A percentile compares a stretch with the other conserved stretches of the same genome.
phyloP scores from a whole-genome alignment of 768 basidiomycete genomes.

The Lactifluus rugatus region DNA sequence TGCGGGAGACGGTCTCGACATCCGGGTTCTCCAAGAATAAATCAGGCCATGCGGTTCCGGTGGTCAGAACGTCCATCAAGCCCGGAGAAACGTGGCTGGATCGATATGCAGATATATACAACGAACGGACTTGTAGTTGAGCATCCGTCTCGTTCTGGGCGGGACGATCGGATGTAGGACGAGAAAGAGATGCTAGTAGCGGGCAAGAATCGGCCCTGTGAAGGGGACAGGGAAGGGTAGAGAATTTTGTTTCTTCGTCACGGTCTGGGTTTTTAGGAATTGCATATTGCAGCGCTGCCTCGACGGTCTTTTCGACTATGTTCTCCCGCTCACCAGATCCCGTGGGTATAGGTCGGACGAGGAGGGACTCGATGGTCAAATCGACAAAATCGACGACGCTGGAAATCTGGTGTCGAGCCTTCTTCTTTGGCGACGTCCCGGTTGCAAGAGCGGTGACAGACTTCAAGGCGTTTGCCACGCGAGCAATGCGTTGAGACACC shows the following conservation, averaged over 20 bases:
- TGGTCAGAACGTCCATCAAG: conserved; percentile 48
- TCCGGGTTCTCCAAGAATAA: conserved; percentile 77
- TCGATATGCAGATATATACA: conserved; percentile 58
- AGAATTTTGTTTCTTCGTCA: conserved; percentile 39
- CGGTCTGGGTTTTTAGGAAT: conserved; percentile 49
- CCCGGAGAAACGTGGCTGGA: conserved; percentile 46
- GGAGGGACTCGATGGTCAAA: conserved; percentile 49
- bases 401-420: conserved; percentile 46
- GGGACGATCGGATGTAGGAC: conserved; percentile 22
- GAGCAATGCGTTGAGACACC: conserved; percentile 54
- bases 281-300: conserved; percentile 69
- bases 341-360: conserved; percentile 42
- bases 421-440: conserved; percentile 28
- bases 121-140: conserved; percentile 30
- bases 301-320: conserved; percentile 60
- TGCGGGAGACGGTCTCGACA: conserved; percentile 51
- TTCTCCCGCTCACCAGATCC: conserved; percentile 53
- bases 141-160: conserved; percentile 6
- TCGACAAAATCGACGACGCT: conserved; percentile 75
- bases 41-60: conserved; percentile 59
- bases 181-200: conserved; percentile 43
- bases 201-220: conserved; percentile 51
- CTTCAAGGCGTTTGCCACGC: conserved; percentile 48
- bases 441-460: conserved; percentile 42
- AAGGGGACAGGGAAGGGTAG: conserved; percentile 49